A percentile compares a stretch with the other conserved stretches of the same genome.
These are phyloP conservation scores for Trichoderma koningii DNA, from an alignment of 2,329 filamentous ascomycete species.

Conservation along the genomic window DNA sequence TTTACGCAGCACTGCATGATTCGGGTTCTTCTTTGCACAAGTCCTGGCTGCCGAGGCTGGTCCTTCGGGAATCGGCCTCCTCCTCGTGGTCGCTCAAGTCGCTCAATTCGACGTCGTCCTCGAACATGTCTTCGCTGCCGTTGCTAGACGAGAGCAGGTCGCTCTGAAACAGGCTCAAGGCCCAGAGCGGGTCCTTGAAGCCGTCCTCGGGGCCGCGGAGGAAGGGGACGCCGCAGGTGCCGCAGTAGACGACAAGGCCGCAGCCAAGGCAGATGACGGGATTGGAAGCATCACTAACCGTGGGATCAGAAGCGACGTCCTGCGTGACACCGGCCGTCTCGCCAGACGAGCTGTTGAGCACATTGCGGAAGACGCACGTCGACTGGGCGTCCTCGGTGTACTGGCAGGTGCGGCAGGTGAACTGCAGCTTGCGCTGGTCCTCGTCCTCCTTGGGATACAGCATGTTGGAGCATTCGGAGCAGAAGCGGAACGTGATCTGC, in stretches of 20 bases:
- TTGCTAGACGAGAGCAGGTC: constrained; percentile 37
- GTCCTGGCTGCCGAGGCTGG: no score
- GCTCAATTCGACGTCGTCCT: constrained; percentile 33
- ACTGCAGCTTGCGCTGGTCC: constrained; percentile 80
- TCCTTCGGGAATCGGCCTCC: constrained; percentile 7
- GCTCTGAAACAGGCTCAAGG: constrained; percentile 38
- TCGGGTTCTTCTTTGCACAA: no score
- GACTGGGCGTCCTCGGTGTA: constrained; percentile 85
- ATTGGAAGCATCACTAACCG: constrained; percentile 71
- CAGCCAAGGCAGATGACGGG: constrained; percentile 50
- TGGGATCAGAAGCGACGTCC: constrained; percentile 96
- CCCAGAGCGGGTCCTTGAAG: constrained; percentile 27
- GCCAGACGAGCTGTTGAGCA: constrained; percentile 85
- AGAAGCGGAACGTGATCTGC: constrained; percentile 96
- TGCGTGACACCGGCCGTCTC: constrained; percentile 97
- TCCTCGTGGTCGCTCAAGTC: constrained; percentile 27
- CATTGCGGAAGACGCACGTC: constrained; percentile 92
- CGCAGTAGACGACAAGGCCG: constrained; percentile 49
- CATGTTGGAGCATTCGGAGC: constrained; percentile 98
- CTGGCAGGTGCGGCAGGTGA: constrained; percentile 93
- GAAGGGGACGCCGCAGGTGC: constrained; percentile 41
- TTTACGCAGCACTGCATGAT: no score
- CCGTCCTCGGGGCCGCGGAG: constrained; percentile 30
- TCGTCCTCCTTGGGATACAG: constrained; percentile 96
- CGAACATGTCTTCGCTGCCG: constrained; percentile 43